These are phyloP conservation scores for Sodiomyces alkalinus DNA, from an alignment of 2,329 filamentous ascomycete species.

Conservation along the genomic window DNA sequence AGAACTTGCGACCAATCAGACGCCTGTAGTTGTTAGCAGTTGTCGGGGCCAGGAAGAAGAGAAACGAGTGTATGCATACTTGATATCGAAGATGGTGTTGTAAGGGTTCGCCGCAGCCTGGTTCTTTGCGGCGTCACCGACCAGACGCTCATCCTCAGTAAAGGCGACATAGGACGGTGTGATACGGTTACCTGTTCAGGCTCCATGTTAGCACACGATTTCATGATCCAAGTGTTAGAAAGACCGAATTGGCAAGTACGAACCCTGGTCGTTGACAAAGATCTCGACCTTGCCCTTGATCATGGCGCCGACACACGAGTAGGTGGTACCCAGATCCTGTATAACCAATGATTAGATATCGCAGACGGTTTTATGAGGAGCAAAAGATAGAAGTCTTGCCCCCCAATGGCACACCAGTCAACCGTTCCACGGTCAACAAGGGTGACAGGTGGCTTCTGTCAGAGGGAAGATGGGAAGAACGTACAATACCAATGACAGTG, in stretches of 20 bases:
- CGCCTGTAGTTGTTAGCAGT: conserved; percentile 40
- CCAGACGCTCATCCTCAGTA: conserved; percentile 90
- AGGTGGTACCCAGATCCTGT: conserved; percentile 74
- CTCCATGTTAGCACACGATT: conserved; percentile 3
- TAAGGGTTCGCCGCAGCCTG: conserved; percentile 70
- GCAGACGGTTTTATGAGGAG: no score
- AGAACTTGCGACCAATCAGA: conserved; percentile 71
- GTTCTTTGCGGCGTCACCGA: conserved; percentile 96
- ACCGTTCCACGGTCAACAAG: no score
- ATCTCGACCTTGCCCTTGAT: conserved; percentile 91
- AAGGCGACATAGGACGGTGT: conserved; percentile 92
- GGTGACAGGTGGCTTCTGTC: no score
- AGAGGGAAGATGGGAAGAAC: conserved; percentile 13
- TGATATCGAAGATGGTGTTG: conserved; percentile 68
- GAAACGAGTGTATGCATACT: conserved; percentile 41
- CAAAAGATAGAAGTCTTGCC: no score
- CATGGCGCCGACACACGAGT: conserved; percentile 89
- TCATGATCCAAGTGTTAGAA: neutral
- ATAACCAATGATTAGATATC: neutral
- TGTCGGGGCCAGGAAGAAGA: neutral
- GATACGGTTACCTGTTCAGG: conserved; percentile 61
- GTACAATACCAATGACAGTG: conserved; percentile 80
- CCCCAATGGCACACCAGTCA: no score
- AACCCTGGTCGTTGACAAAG: conserved; percentile 75
- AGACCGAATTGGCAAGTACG: conserved; percentile 1